Base-by-base conservation (phyloP, 495 filamentous ascomycete species). In the Cenococcum geophilum region DNA sequence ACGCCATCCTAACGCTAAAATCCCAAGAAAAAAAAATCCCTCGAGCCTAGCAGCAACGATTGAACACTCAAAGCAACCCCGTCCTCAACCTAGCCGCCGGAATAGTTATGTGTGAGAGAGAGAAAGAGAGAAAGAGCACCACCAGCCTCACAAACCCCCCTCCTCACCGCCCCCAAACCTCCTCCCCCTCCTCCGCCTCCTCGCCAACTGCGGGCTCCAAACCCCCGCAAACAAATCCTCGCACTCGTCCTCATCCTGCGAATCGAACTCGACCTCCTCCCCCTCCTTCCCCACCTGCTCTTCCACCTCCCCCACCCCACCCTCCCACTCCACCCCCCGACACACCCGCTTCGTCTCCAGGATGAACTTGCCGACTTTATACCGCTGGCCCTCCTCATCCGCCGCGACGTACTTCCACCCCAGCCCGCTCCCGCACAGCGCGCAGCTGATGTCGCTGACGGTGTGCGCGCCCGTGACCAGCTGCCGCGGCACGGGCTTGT, bases 311-410 rank as follows among this genome's bases (percentile, higher is more conserved):
- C 53, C 43, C 27, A 36, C 64, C 32, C 59, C 43, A n/a, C 45
- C 53, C 40, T 95, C 89, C 88, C 88, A 95, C 57, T 77, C 79
- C n/a, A 80, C 77, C 50, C 77, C 81, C 5, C 78, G 72, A 20
- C 82, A 83, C 23, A 91, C 86, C 62, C 87, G 79, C 71, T 85
- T 85, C 35, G 86, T 91, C 76, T 97, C 92, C 37, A 97, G 72
- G n/a, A 97, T 96, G 67, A 92, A 96, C 72, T 95, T 96, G 32
- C 92, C 92, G 32, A 97, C 85, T 72, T 97, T 97, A 75, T 97
- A 97, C 57, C 81, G 80, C 72, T 97, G 92, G 42, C 77, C 78
- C 62, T 85, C 78, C 68, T 96, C 88, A 56, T 87, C 85, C 0
- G 92, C 92, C 47, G 83, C 83, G 55, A 96, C 80, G 71, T 97